Base-by-base conservation (phyloP, 768 basidiomycete species). In the Podaxis carcinomalis region DNA sequence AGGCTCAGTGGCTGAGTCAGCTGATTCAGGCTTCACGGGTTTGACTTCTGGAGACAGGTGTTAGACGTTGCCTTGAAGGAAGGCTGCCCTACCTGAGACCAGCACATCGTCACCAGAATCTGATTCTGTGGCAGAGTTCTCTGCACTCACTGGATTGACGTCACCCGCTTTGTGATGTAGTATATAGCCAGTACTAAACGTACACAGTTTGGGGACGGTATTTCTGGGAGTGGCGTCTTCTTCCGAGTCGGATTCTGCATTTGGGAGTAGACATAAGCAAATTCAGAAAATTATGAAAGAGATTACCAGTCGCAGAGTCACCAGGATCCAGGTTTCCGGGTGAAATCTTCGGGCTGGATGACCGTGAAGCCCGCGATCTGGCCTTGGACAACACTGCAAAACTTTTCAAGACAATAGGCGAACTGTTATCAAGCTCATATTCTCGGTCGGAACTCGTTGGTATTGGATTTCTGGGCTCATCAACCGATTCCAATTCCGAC, bases 1-100 rank as follows among this genome's bases (percentile, higher is more conserved):
- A 16, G 78, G 74, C 64, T 84, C 81, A 10, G 83, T 82, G 54
- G 72, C 74, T 9, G 80, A 80, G 23, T 57, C 63, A 47, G 59
- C 57, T 27, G 32, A 63, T 55, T 57, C 46, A 50, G 55, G 25
- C 13, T 19, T 39, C 32, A 40, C 35, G n/a, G 44, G 23, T 27
- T 51, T 52, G 28, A 11, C 25, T 11, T 37, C 56, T 56, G 40
- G n/a, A 16, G 14, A 44, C 16, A 10, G 9, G 25, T 13, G 42
- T 56, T 42, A 40, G 21, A 51, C 19, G 13, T n/a, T 10, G 49
- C 11, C 14, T 23, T 14, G 55, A 42, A 19, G 37, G 6, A 39
- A 14, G 11, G 27, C 13, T 23, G 27, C 28, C 57, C 42, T 56
- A 61, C 51, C 47, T 36, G 28, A n/a, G 4, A 37, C 13, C 13